Percentiles rank a stretch among this genome's conserved stretches.
Evolutionary conservation across 1,139 yeast genomes (phyloP).

Genomic region (Geotrichum phurueaensis): DNA sequence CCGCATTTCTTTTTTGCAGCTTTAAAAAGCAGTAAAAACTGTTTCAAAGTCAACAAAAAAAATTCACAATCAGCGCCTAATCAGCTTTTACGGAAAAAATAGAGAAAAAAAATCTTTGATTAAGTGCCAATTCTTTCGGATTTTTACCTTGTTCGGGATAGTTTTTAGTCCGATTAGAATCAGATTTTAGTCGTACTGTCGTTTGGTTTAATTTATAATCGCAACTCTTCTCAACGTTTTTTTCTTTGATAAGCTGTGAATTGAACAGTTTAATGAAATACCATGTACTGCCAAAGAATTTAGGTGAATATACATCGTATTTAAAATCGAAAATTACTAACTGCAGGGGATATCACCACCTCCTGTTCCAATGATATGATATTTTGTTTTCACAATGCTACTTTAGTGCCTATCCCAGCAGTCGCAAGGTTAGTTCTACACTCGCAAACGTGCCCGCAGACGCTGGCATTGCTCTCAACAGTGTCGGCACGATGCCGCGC

Average conservation of each 20-base stretch:
- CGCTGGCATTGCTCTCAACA: constrained; percentile 65
- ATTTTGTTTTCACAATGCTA: neutral
- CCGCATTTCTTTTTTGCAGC: neutral
- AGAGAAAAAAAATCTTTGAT: neutral
- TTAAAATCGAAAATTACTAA: neutral
- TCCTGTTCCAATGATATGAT: neutral
- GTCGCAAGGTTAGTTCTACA: constrained; percentile 59
- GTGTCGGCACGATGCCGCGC: constrained; percentile 66
- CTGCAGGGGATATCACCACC: neutral
- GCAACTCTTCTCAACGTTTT: neutral
- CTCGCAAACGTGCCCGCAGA: constrained; percentile 76
- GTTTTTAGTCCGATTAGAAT: neutral
- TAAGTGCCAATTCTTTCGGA: neutral
- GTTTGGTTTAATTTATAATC: neutral
- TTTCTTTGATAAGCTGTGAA: neutral
- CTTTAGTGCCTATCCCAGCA: constrained; percentile 42
- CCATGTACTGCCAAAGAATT: neutral
- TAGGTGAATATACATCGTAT: neutral
- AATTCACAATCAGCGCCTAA: neutral
- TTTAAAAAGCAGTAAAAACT: neutral
- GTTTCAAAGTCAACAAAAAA: neutral
- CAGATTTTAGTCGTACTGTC: neutral
- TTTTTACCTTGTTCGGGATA: neutral
- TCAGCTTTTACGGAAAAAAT: neutral
- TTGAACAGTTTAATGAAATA: neutral